Base-by-base conservation (phyloP, 495 filamentous ascomycete species). In the Penicillium fimorum region DNA sequence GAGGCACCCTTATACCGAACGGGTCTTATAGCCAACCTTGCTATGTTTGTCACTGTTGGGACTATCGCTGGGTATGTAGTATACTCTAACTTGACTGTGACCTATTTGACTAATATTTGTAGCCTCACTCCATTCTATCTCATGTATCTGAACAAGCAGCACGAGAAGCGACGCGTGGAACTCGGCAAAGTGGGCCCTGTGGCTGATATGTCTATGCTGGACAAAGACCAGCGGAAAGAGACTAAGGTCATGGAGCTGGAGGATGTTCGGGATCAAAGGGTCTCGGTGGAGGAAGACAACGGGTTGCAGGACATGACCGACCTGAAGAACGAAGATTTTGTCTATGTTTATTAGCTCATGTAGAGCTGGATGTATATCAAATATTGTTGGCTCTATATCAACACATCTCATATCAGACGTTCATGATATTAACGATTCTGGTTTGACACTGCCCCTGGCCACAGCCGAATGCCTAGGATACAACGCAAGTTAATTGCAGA, bases 111-210 rank as follows among this genome's bases (percentile, higher is more conserved):
- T 55, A 10, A 29, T 12, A 11, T 12, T 11, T 4, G 7, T 18
- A 65, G 64, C 1, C 13, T 69, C 5, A 60, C 40, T 1, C 55
- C 59, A 64, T 54, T 79, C 24, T 81, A 82, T 41, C 74, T 82
- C 18, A 71, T 75, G 55, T 70, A 68, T 17, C 63, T 81, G 22
- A 82, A 82, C 56, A 67, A 62, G n/a, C 57, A 65, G 35, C 79
- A 82, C 40, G 71, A 72, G 15, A 74, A 71, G 49, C 68, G 68
- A 18, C 67, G 79, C 13, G 68, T 72, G 37, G 71, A 66, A 20
- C 59, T 69, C n/a, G 69, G 69, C 3, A 73, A 67, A 42, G 58
- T 47, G 11, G 63, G 59, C 0, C 55, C 46, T 40, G 30, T 62
- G 0, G 32, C 63, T 25, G 68, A 69, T 25, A 49, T 65, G 53